Base-by-base conservation (phyloP, 2,329 filamentous ascomycete species). In the Ilyonectria mors-panacis region DNA sequence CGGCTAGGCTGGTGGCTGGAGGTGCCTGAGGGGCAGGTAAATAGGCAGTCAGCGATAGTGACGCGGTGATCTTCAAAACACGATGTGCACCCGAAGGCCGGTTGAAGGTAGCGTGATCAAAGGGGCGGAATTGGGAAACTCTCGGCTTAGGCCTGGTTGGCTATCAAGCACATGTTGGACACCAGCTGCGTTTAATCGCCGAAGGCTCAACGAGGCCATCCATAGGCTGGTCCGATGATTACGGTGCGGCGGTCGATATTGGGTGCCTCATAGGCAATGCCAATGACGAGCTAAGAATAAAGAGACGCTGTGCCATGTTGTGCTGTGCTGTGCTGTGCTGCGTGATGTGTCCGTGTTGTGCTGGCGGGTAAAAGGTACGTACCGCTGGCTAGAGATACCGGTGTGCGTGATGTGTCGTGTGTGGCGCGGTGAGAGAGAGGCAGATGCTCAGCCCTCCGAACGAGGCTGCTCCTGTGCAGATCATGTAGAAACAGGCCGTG, bases 361-460 rank as follows among this genome's bases (percentile, higher is more conserved):
- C 56, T 59, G 44, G 56, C 56, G 19, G 44, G 59, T 37, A 23
- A 35, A 57, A 30, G 57, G 51, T 60, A 64, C 62, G 62, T 65
- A 61, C 28, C 21, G 6, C 15, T 17, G 3, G 15, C 37, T n/a
- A 39, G 44, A 59, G 56, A 58, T 60, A 60, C 35, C 33, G 28
- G 37, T 55, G 51, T 57, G 54, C 30, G 44, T 65, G 57, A 65
- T 60, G 63, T 61, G 63, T 65, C 57, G 28, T 51, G 50, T 51
- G 57, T 65, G 63, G 63, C 63, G 63, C 58, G 58, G 63, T 57
- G 44, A 28, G 30, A 45, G 51, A 26, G 35, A 39, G 37, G 44
- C 51, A 56, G 33, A 47, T 47, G 57, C 63, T 60, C 56, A 65
- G 56, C 63, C 62, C 50, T 65, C 15, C 23, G 19, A 56, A 37